phyloP scores from a whole-genome alignment of 1,284 basidiomycete genomes.

The Apiotrichum siamense region DNA sequence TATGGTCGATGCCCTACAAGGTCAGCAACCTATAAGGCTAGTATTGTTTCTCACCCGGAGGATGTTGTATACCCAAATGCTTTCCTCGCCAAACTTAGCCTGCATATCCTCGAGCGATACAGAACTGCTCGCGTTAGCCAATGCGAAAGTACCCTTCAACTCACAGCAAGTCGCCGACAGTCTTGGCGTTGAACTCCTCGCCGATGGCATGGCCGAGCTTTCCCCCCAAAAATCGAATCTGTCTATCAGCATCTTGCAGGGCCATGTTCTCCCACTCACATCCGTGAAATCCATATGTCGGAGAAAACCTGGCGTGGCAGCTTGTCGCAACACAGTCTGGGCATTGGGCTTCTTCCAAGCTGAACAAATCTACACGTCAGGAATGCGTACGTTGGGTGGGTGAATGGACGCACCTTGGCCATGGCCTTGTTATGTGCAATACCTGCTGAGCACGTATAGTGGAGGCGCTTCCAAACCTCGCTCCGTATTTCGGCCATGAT shows the following conservation, averaged over 20 bases:
- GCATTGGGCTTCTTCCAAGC: slow-evolving; percentile 84
- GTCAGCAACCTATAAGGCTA: slow-evolving; percentile 3
- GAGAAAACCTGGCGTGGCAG: slow-evolving; percentile 76
- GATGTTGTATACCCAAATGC: slow-evolving; percentile 83
- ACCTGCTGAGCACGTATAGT: slow-evolving; percentile 93
- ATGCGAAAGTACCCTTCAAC: slow-evolving; percentile 20
- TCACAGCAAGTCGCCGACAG: slow-evolving; percentile 80
- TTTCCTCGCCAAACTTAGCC: slow-evolving; percentile 52
- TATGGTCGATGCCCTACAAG: slow-evolving; percentile 77
- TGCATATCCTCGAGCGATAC: slow-evolving; percentile 52
- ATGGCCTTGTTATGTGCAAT: slow-evolving; percentile 91
- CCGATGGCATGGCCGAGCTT: slow-evolving; percentile 87
- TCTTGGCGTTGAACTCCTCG: slow-evolving; percentile 77
- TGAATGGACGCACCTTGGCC: slow-evolving; percentile 62
- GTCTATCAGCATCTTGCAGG: background rate
- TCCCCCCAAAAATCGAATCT: slow-evolving; percentile 93
- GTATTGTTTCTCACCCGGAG: slow-evolving; percentile 42
- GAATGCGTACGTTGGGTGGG: too few species aligned
- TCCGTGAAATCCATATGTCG: slow-evolving; percentile 79
- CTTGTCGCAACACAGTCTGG: slow-evolving; percentile 73
- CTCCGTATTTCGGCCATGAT: slow-evolving; percentile 70
- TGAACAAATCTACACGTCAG: slow-evolving; percentile 80
- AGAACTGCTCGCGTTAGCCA: slow-evolving; percentile 34
- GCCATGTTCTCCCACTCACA: slow-evolving; percentile 54
- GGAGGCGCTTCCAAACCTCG: slow-evolving; percentile 65